Evolutionary conservation across 2,329 filamentous ascomycete genomes (phyloP), one percentile per base, ranked within the genome.

Genomic region (Lizonia empirigonia): DNA sequence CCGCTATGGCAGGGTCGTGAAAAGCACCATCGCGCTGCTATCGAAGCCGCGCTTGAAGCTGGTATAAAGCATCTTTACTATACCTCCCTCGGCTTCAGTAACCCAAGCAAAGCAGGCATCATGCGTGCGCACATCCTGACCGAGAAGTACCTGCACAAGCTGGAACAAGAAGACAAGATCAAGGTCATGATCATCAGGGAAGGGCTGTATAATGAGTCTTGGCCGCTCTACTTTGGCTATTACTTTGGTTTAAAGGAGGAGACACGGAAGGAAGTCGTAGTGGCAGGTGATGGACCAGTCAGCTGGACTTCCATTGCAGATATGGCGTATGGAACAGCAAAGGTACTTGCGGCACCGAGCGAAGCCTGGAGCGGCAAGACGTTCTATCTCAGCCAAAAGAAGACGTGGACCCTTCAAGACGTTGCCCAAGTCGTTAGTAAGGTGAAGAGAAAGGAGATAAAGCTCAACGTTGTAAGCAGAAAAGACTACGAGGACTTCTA

Each of bases 41-140:
- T 79, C 8, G 72, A 76, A 20, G 76, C 76, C 0, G 77, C 77
- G 0, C 45, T 71, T 9, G 59, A 69, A 30, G 74, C 64, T 2
- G 74, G 75, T 10, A 71, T 79, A 0, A 64, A 74, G 52, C 76
- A 78, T 57, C 67, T 80, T 35, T 79, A 77, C 60, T 79, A 79
- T 64, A 76, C 76, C 1, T 75, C 71, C 5, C 68, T 80, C 5
- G 76, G 69, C 0, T 79, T 79, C 44, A 58, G 38, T 7, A 74
- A 71, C 30, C 72, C 72, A 1, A 74, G 71, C 24, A 73, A 75
- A 47, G 72, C 74, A 2, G 61, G 67, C 7, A 77, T 79, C 4
- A 79, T 79, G 77, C 68, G 67, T 4, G 77, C 77, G 2, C 77
- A 80, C 50, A 71, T 75, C n/a, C 64, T 76, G 4, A 79, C 77